Evolutionary conservation across 78 protist species (phyloP).

Genomic region (Anaeramoeba ignava): DNA sequence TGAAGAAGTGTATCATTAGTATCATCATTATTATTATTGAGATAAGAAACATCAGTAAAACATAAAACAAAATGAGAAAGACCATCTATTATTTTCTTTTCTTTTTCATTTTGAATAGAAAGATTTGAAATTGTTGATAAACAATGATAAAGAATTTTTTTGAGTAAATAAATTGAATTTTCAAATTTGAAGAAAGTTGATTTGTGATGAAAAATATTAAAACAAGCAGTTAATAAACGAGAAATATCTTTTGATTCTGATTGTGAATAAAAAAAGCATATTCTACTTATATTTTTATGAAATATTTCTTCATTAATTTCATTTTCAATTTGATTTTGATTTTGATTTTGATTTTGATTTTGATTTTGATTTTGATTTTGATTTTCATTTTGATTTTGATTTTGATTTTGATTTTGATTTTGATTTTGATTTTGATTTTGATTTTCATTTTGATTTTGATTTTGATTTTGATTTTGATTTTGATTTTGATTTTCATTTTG

Average conservation of each 20-base stretch:
- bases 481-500: not conserved
- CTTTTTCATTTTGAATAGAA: too few relatives aligned
- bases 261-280: not conserved
- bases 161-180: not conserved
- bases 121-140: too few relatives aligned
- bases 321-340: not conserved
- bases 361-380: not conserved
- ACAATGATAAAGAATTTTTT: not conserved
- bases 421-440: not conserved
- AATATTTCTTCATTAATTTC: not conserved
- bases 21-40: too few relatives aligned
- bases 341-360: not conserved
- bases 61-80: too few relatives aligned
- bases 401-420: not conserved
- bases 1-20: too few relatives aligned
- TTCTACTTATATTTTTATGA: not conserved
- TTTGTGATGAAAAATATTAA: not conserved
- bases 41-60: too few relatives aligned
- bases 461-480: not conserved
- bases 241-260: not conserved
- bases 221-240: not conserved
- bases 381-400: not conserved
- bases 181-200: not conserved
- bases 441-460: not conserved
- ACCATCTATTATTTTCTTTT: too few relatives aligned